Evolutionary conservation across 495 filamentous ascomycete species (phyloP), one percentile per base, ranked within the genome.

Genomic region (Aspergillus kassunensis): DNA sequence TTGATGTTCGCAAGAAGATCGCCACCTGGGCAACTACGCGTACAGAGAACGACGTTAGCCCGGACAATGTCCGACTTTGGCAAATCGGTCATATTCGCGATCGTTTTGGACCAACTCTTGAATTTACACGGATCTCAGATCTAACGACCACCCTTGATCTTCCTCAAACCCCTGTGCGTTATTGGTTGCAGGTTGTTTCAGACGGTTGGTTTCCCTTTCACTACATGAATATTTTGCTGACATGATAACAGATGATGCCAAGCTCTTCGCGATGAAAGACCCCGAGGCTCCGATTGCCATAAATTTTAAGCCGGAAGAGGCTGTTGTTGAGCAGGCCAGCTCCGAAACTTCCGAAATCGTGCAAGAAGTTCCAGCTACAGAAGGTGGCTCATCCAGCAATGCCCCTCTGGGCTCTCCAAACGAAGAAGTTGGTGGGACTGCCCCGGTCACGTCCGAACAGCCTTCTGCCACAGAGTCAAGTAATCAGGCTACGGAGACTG

Each of bases 101-200:
- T 36, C 60, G 63, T 29, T 69, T 60, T 44, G 69, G 66, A 0
- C 59, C 71, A 8, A 69, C 69, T 8, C 58, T 74, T 0, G 61
- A 63, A 0, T 69, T 76, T 46, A 59, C 66, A 30, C 69, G 69
- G 1, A 59, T 73, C 27, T 62, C 64, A 0, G 62, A 74, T 44
- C 50, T 76, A 13, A 64, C 69, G 9, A 47, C 56, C 19, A 62
- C 69, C 1, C 25, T 76, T 34, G 63, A 69, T 31, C 34, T 61
- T 7, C 67, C 68, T 1, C 33, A 54, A 16, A 57, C 55, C 5
- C 56, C 53, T 6, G 62, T 68, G 25, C 69, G 73, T 21, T 75
- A 75, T 45, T 76, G 73, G 73, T 68, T 72, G 59, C 65, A 76
- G 36, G 53, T 65, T 1, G 66, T 76, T 8, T 74, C 73, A 2